Evolutionary conservation across 202 grass and related monocot species (phyloP), one percentile per base, ranked within the genome.

Genomic region (Zoysia matrella): DNA sequence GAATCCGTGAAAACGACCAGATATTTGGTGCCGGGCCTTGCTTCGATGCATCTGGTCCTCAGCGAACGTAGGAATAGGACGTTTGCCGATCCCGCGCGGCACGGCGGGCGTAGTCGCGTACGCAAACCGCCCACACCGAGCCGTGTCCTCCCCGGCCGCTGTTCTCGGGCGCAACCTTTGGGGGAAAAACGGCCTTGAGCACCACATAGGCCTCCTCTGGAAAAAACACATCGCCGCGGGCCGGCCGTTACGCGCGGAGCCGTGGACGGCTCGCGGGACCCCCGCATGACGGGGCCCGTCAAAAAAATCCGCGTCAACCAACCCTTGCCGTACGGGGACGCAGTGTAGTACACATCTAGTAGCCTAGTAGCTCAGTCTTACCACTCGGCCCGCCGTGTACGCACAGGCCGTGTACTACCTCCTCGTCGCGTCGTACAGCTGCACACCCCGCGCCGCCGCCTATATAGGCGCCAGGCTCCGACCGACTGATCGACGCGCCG

Each of bases 401-500:
- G 30, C 30, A 36, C 30, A 36, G 30, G 30, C 30, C 30, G 30
- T 36, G 30, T 36, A 36, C 30, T 36, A 36, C 30, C 30, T 36
- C 30, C 30, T 36, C 30, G 30, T 36, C 30, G 30, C 30, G 30
- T 36, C 30, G 30, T 36, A 46, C 30, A 36, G 30, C 65, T 61
- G 15, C 67, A 52, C 55, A 16, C 16, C 73, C 15, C n/a, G 11
- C 18, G 12, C 47, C 60, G 13, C 52, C 41, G 51, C 11, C 51
- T 72, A 73, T 68, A 50, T 80, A 80, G 51, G 51, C 76, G 30
- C 30, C 65, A 36, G 65, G 2, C 8, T 53, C 62, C 40, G 50
- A 22, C 30, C 30, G 30, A 36, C 30, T 36, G 30, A 36, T 16
- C 3, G 3, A 55, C 64, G 3, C 3, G 39, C 40, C 77, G 12